Evolutionary conservation across 1,284 basidiomycete species (phyloP).

Genomic region (Apiotrichum veenhuisii): DNA sequence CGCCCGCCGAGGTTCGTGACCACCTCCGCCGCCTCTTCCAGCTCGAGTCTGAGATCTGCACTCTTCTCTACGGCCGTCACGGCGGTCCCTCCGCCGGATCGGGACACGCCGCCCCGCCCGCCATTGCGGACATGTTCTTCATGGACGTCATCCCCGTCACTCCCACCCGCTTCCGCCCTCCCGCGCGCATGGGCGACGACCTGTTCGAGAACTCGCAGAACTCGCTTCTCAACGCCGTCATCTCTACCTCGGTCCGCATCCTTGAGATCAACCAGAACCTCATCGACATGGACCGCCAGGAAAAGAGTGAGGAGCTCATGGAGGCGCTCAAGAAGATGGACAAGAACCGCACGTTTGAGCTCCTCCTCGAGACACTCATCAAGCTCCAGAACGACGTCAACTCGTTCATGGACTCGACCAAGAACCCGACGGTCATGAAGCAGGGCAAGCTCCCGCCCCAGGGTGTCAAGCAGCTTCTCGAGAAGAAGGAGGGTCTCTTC

Average conservation of each 20-base stretch:
- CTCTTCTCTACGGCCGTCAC: constrained; percentile 87
- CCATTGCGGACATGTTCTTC: constrained; percentile 86
- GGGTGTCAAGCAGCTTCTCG: constrained; percentile 93
- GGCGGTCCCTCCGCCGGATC: constrained; percentile 60
- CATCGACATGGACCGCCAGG: constrained; percentile 13
- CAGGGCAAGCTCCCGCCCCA: constrained; percentile 89
- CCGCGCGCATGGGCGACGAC: constrained; percentile 85
- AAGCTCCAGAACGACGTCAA: constrained; percentile 95
- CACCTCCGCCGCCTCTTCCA: constrained; percentile 85
- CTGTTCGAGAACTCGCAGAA: constrained; percentile 97
- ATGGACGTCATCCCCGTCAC: constrained; percentile 87
- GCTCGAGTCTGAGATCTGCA: constrained; percentile 77
- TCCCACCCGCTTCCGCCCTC: constrained; percentile 93
- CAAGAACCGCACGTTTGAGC: constrained; percentile 59
- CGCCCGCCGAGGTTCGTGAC: constrained; percentile 86
- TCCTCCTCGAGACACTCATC: constrained; percentile 75
- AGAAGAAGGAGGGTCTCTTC: constrained; percentile 99
- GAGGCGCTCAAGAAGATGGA: constrained; percentile 15
- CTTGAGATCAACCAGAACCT: constrained; percentile 64
- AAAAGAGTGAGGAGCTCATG: constrained; percentile 13
- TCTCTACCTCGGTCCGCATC: constrained; percentile 76
- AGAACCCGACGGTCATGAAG: constrained; percentile 80
- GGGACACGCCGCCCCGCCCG: constrained; percentile 40
- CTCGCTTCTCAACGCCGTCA: constrained; percentile 79
- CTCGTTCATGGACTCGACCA: constrained; percentile 94